phyloP scores from a whole-genome alignment of 176 grass and related monocot species.

The Puya raimondii region DNA sequence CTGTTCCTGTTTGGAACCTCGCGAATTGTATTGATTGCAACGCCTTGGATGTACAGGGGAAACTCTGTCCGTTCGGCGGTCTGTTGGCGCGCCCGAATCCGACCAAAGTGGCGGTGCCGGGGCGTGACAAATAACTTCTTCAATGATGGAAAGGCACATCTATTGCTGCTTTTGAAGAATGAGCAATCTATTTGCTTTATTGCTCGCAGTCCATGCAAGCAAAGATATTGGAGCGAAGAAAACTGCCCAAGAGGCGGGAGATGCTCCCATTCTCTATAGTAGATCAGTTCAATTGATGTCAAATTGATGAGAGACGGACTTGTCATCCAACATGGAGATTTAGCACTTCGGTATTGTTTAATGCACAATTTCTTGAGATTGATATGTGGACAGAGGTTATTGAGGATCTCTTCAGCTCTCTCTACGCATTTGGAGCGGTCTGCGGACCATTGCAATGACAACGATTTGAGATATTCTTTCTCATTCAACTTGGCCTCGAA shows the following conservation, averaged over 20 bases:
- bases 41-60: no score
- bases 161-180: neutral
- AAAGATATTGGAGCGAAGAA: conserved; percentile 11
- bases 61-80: no score
- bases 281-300: neutral
- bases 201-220: neutral
- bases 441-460: conserved; percentile 8
- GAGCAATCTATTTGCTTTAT: conserved; percentile 8
- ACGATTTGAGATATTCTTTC: neutral
- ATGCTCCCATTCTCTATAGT: neutral
- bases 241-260: conserved; percentile 21
- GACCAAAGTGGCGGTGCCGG: no score
- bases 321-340: conserved; percentile 2
- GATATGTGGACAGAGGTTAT: conserved; percentile 2
- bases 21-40: no score
- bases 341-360: neutral
- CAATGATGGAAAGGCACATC: conserved; percentile 13
- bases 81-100: no score
- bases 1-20: no score
- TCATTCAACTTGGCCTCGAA: neutral
- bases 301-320: neutral
- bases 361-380: conserved; percentile 1
- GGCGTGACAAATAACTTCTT: neutral
- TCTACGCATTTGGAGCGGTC: neutral
- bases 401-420: neutral